Conservation (phyloP, 352 stramenopile genomes). For the Lagenidium giganteum region DNA sequence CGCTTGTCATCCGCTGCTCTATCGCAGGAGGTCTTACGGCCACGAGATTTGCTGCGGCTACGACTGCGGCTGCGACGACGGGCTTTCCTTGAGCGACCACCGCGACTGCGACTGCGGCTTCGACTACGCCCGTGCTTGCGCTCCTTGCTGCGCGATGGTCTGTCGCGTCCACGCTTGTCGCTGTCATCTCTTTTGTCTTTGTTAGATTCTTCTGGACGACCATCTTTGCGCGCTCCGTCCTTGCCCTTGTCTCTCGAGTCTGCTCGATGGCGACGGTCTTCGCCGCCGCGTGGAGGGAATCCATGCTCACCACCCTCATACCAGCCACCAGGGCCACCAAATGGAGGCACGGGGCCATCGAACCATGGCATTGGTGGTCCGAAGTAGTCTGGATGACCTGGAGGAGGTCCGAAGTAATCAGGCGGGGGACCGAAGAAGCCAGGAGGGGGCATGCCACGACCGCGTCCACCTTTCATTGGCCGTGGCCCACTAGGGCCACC, state of each 20-base stretch:
- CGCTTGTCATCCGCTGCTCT: conserved; percentile 21
- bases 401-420: conserved; percentile 70
- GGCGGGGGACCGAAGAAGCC: conserved; percentile 63
- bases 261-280: conserved; percentile 37
- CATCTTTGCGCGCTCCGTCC: conserved; percentile 19
- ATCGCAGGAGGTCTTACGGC: conserved; percentile 27
- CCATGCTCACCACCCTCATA: conserved; percentile 40
- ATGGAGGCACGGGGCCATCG: conserved; percentile 47
- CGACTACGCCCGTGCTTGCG: conserved; percentile 27
- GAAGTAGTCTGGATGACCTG: conserved; percentile 75
- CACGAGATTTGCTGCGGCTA: conserved; percentile 43
- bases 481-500: conserved; percentile 27
- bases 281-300: conserved; percentile 26
- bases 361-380: conserved; percentile 66
- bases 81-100: conserved; percentile 17
- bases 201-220: conserved; percentile 19
- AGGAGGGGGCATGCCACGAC: conserved; percentile 47
- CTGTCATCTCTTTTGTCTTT: conserved; percentile 23
- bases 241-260: conserved; percentile 30
- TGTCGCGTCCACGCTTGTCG: conserved; percentile 2
- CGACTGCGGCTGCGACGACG: conserved; percentile 38
- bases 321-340: conserved; percentile 36
- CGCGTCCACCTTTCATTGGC: conserved; percentile 37
- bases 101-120: conserved; percentile 22
- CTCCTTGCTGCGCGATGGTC: conserved; percentile 22